Conservation (phyloP, 192 early-diverging fungal genomes). For the Geranomyces michiganensis region DNA sequence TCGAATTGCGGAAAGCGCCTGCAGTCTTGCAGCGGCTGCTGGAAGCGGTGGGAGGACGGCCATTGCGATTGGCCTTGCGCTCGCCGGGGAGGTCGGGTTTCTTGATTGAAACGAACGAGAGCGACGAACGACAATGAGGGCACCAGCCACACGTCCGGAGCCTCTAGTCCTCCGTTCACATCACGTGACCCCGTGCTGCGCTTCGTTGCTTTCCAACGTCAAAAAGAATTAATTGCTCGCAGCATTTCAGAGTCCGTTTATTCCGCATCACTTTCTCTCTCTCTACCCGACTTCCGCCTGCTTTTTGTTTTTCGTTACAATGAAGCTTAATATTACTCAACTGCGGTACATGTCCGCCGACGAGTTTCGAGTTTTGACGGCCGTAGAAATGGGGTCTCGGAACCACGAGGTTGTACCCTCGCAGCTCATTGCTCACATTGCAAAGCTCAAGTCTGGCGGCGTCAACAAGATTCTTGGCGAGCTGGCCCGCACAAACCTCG, state of each 20-base stretch:
- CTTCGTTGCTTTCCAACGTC: no score
- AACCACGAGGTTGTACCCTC: constrained; percentile 99
- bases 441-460: constrained; percentile 86
- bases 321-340: constrained; percentile 95
- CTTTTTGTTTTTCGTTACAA: constrained; percentile 40
- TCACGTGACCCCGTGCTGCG: no score
- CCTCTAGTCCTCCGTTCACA: no score
- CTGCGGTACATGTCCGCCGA: constrained; percentile 92
- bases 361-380: constrained; percentile 95
- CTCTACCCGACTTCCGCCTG: no score
- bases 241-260: no score
- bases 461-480: constrained; percentile 82
- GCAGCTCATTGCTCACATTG: constrained; percentile 89
- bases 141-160: no score
- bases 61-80: not conserved
- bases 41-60: not conserved
- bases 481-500: constrained; percentile 87
- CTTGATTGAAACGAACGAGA: no score
- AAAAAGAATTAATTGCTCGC: no score
- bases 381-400: constrained; percentile 96
- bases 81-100: no score
- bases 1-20: not conserved
- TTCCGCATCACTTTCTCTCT: no score
- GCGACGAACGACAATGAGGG: no score
- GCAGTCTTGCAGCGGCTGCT: not conserved